Evolutionary conservation across 148 eudicot genomes (phyloP).

Genomic region (Gaultheria prostrata): DNA sequence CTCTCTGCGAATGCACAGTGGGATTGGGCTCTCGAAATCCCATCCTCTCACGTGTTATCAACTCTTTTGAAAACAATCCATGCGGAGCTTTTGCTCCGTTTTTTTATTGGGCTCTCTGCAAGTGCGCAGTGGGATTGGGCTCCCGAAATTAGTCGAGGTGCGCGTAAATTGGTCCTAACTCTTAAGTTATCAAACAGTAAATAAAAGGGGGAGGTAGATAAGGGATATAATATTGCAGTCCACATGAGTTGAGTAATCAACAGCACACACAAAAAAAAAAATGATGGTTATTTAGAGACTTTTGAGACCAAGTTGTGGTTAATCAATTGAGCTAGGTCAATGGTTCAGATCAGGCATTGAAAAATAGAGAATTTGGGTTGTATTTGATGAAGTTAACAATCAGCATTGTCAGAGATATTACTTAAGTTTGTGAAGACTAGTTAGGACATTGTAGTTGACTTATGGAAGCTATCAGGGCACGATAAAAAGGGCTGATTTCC

Average conservation of each 20-base stretch:
- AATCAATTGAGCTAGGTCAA: conserved; percentile 13
- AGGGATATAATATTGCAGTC: not conserved
- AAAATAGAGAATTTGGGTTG: conserved; percentile 12
- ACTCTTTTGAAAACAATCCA: too few species aligned
- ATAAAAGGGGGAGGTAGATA: not conserved
- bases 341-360: conserved; percentile 16
- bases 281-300: conserved; percentile 4
- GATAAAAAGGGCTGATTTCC: not conserved
- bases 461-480: not conserved
- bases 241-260: not conserved
- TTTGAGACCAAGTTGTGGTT: conserved; percentile 15
- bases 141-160: too few species aligned
- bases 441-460: not conserved
- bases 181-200: too few species aligned
- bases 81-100: too few species aligned
- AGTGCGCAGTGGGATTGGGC: too few species aligned
- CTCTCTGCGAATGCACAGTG: too few species aligned
- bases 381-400: not conserved
- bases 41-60: too few species aligned
- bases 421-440: conserved; percentile 1
- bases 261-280: not conserved
- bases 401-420: not conserved
- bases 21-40: too few species aligned
- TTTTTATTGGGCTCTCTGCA: too few species aligned
- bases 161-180: too few species aligned